Evolutionary conservation across 1,284 basidiomycete genomes (phyloP).

Genomic region (Thecaphora thlaspeos): DNA sequence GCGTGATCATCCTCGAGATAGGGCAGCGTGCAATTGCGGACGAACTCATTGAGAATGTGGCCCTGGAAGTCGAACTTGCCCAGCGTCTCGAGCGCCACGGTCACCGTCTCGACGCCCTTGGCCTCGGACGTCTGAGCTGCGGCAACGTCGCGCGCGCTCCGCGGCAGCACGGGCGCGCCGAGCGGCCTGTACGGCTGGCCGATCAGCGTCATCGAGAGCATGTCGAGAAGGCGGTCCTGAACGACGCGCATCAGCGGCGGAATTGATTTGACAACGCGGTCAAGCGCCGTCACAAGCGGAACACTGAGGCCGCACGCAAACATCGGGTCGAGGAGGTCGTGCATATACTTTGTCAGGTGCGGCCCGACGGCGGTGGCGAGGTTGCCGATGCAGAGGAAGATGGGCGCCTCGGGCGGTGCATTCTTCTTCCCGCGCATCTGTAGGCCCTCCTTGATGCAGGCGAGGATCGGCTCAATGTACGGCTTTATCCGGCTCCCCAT

Average conservation of each 20-base stretch:
- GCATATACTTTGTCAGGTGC: constrained; percentile 89
- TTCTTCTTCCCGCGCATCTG: constrained; percentile 86
- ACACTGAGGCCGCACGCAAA: constrained; percentile 92
- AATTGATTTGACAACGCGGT: constrained; percentile 82
- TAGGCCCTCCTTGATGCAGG: constrained; percentile 82
- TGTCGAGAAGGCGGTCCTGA: constrained; percentile 67
- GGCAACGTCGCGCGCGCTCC: constrained; percentile 19
- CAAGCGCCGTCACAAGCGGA: constrained; percentile 79
- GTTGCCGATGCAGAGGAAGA: constrained; percentile 98
- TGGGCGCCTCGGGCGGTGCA: constrained; percentile 87
- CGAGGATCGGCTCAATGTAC: constrained; percentile 89
- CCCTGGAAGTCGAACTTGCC: constrained; percentile 86
- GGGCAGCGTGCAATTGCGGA: constrained; percentile 84
- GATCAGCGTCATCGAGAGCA: constrained; percentile 51
- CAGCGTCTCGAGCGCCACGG: constrained; percentile 81
- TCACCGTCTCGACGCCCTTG: constrained; percentile 68
- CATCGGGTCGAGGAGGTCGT: constrained; percentile 96
- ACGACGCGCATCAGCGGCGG: constrained; percentile 87
- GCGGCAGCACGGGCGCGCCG: constrained; percentile 34
- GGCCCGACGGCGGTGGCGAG: constrained; percentile 92
- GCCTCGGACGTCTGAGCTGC: constrained; percentile 62
- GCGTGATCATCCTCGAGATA: constrained; percentile 91
- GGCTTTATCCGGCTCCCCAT: constrained; percentile 93
- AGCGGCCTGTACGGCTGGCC: constrained; percentile 52
- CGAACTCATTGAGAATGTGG: constrained; percentile 93